Percentiles rank a stretch among this genome's conserved stretches.
phyloP scores from a whole-genome alignment of 768 basidiomycete species.

The Phanerodontia chrysosporium region DNA sequence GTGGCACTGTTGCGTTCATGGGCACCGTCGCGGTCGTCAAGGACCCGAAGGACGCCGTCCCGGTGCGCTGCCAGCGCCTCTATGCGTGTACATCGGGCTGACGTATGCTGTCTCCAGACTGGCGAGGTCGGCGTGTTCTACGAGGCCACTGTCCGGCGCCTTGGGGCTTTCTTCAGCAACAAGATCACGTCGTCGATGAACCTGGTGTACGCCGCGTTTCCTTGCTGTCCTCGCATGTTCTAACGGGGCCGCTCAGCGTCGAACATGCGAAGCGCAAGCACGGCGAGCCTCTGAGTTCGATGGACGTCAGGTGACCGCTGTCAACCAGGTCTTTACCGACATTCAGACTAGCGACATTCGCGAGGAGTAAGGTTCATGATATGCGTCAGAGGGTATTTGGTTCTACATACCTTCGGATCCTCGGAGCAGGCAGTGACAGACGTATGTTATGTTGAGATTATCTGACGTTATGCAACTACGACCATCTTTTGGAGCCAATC shows the following conservation, averaged over 20 bases:
- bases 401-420: too few species aligned
- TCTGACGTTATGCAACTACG: too few species aligned
- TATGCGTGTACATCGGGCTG: neutral
- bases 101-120: too few species aligned
- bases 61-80: neutral
- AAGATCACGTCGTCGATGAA: slow-evolving; percentile 21
- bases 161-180: slow-evolving; percentile 11
- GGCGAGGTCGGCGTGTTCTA: slow-evolving; percentile 22
- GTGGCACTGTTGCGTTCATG: slow-evolving; percentile 1
- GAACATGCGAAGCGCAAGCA: neutral
- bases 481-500: too few species aligned
- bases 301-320: neutral
- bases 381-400: too few species aligned
- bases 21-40: slow-evolving; percentile 6
- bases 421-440: too few species aligned
- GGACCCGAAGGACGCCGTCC: neutral
- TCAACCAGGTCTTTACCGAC: neutral
- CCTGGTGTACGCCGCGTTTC: slow-evolving; percentile 17
- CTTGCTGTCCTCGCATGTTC: neutral
- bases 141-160: slow-evolving; percentile 14
- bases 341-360: too few species aligned
- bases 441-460: too few species aligned
- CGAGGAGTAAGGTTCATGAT: too few species aligned
- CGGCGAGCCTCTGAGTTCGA: too few species aligned
- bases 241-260: neutral